Base-by-base conservation (phyloP, 306 rosid species). In the Biancaea sappan region DNA sequence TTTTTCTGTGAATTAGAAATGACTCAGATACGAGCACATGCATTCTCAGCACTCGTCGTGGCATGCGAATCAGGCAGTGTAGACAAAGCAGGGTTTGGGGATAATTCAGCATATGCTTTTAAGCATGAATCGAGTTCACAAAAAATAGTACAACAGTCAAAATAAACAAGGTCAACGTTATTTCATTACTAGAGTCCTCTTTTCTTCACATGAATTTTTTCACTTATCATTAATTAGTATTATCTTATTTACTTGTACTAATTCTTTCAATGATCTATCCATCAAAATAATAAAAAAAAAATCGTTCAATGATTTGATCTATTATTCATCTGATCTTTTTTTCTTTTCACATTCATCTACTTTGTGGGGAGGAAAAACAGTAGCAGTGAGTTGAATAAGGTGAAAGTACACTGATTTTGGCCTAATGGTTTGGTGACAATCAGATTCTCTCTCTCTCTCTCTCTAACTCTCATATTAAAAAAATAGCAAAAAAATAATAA, bases 381-480 rank as follows among this genome's bases (percentile, higher is more conserved):
- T 22, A 19, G 32, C 35, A 18, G 19, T 15, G 29, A 24, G 1
- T 14, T 13, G n/a, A n/a, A n/a, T n/a, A n/a, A n/a, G n/a, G n/a
- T 44, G 5, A 44, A 15, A 38, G 41, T 50, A 22, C 50, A 51
- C 38, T 40, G 35, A 12, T 58, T 58, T n/a, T 14, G 40, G 22
- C 48, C 15, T 4, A 38, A 38, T 6, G 43, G 43, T 8, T 40
- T 9, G 13, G 46, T 40, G 15, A 9, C 14, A 18, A 69, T 37
- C 46, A 41, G 52, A 80, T 41, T 80, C 51, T 80, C 65, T 59
- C 59, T 22, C 43, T 16, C n/a, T 80, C 51, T 80, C 65, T 59
- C 59, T 22, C 43, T 16, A n/a, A n/a, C n/a, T n/a, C n/a, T 4
- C 43, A 12, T 7, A 8, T 43, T 62, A 56, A 80, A 10, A n/a